phyloP scores from a whole-genome alignment of 2,329 filamentous ascomycete species.

The Simplicillium sp. region DNA sequence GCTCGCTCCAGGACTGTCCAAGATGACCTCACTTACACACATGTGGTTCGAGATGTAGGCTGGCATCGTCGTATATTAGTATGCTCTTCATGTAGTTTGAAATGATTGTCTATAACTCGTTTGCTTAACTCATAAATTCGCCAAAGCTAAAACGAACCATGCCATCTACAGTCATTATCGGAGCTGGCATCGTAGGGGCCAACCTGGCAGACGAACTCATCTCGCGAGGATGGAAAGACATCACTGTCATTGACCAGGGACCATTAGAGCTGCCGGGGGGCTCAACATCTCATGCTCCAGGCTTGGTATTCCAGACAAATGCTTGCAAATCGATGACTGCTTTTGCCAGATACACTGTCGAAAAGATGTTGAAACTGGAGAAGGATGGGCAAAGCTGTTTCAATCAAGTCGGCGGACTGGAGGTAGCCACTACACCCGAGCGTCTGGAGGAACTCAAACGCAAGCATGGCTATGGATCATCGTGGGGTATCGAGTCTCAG shows the following conservation, averaged over 20 bases:
- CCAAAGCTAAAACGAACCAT: too few relatives aligned
- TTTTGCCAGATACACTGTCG: constrained; percentile 51
- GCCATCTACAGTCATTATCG: constrained; percentile 38
- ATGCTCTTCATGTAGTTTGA: too few relatives aligned
- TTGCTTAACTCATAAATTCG: too few relatives aligned
- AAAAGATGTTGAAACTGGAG: constrained; percentile 46
- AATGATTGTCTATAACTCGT: too few relatives aligned
- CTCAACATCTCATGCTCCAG: constrained; percentile 56
- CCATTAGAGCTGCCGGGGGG: constrained; percentile 53
- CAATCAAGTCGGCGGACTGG: constrained; percentile 54
- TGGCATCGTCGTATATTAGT: background rate
- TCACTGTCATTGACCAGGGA: constrained; percentile 57
- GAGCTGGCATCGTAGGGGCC: constrained; percentile 54
- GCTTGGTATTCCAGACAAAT: constrained; percentile 55
- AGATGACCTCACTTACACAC: background rate
- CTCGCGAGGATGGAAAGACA: constrained; percentile 50
- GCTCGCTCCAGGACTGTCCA: constrained; percentile 6
- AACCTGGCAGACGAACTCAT: constrained; percentile 57
- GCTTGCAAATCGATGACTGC: constrained; percentile 45
- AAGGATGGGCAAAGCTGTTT: constrained; percentile 33
- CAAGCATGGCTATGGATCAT: constrained; percentile 49
- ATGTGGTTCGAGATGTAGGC: background rate
- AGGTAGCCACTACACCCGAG: constrained; percentile 51
- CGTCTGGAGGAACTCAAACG: constrained; percentile 52
- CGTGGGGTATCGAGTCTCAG: constrained; percentile 49